phyloP scores from a whole-genome alignment of 805 yeast genomes.

The Candida verbasci region DNA sequence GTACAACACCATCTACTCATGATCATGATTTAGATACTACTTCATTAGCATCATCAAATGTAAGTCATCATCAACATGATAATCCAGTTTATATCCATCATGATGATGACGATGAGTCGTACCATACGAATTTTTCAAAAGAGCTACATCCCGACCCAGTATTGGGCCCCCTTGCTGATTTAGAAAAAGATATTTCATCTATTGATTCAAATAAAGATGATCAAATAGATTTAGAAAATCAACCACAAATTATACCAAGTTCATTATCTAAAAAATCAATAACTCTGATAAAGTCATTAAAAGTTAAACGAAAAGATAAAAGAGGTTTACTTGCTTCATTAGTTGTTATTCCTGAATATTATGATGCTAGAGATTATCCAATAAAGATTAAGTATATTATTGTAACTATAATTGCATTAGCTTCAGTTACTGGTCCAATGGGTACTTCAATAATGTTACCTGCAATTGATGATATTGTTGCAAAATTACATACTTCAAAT shows the following conservation, averaged over 20 bases:
- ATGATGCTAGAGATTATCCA: constrained; percentile 67
- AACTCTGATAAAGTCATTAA: constrained; percentile 7
- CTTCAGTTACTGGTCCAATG: constrained; percentile 83
- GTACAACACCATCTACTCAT: background rate
- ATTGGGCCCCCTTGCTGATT: constrained; percentile 5
- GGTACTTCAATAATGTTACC: constrained; percentile 83
- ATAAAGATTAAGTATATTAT: constrained; percentile 44
- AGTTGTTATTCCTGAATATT: constrained; percentile 62
- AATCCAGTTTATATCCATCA: background rate
- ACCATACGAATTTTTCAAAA: no score
- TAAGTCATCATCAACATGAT: constrained; percentile 2
- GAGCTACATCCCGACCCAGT: constrained; percentile 4
- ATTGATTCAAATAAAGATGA: background rate
- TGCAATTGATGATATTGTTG: constrained; percentile 58
- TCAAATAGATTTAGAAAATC: background rate
- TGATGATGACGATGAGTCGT: background rate
- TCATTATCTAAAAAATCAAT: background rate
- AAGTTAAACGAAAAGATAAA: constrained; percentile 31
- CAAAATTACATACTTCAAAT: constrained; percentile 51
- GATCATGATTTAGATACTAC: background rate
- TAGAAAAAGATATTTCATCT: constrained; percentile 10
- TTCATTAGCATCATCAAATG: background rate
- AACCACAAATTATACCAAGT: background rate
- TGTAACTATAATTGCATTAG: constrained; percentile 63
- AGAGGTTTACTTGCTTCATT: constrained; percentile 56